Percentiles rank a stretch among this genome's conserved stretches.
Conservation (phyloP, 306 rosid genomes). For the Lablab purpureus region DNA sequence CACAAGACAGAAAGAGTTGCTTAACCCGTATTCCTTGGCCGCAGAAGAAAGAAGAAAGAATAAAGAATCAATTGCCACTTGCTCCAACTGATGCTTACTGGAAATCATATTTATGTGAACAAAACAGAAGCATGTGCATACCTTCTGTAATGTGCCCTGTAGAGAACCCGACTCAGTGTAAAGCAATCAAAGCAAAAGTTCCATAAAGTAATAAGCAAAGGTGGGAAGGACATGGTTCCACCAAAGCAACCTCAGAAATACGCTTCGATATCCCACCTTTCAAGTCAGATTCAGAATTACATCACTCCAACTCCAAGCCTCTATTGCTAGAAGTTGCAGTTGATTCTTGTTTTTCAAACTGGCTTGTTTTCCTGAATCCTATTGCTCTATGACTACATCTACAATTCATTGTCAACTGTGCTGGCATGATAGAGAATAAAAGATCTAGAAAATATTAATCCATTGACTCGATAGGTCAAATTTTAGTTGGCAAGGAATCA, state of each 20-base stretch:
- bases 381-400: conserved; percentile 42
- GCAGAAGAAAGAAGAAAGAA: conserved; percentile 48
- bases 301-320: conserved; percentile 64
- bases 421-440: background rate
- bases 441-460: background rate
- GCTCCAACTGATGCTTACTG: conserved; percentile 43
- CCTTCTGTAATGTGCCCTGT: conserved; percentile 63
- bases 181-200: conserved; percentile 6
- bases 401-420: conserved; percentile 50
- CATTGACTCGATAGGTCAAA: conserved; percentile 15
- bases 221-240: background rate
- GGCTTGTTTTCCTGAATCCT: conserved; percentile 59
- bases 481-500: conserved; percentile 34
- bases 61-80: background rate
- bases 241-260: conserved; percentile 32
- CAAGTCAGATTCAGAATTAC: conserved; percentile 38
- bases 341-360: conserved; percentile 77
- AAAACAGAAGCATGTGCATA: conserved; percentile 37
- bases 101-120: conserved; percentile 51
- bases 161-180: conserved; percentile 26
- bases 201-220: background rate
- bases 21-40: background rate
- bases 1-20: conserved; percentile 23
- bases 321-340: conserved; percentile 64
- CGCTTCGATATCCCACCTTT: conserved; percentile 43